Percentiles rank a stretch among this genome's conserved stretches.
These are phyloP conservation scores for Capsicum pubescens DNA, from an alignment of 257 asterid species.

Conservation along the genomic window DNA sequence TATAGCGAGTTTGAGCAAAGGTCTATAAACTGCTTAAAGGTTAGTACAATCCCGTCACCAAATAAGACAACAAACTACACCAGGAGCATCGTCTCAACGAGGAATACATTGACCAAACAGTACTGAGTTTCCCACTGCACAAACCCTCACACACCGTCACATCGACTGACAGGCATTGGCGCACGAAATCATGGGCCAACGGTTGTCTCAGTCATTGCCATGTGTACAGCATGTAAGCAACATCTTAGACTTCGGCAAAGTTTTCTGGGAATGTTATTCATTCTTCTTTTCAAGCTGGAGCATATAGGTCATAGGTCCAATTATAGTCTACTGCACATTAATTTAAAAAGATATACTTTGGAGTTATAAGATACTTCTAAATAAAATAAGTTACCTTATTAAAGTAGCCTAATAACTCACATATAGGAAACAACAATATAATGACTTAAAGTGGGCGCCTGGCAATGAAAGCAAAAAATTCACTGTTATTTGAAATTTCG, in stretches of 20 bases:
- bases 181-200: neutral
- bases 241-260: neutral
- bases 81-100: neutral
- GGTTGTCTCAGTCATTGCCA: slow-evolving; percentile 9
- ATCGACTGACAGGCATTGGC: neutral
- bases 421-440: neutral
- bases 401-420: slow-evolving; percentile 14
- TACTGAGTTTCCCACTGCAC: neutral
- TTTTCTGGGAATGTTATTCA: neutral
- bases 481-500: no score
- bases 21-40: slow-evolving; percentile 6
- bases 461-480: no score
- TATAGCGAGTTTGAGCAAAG: neutral
- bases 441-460: neutral
- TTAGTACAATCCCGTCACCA: neutral
- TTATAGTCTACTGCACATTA: neutral
- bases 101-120: neutral
- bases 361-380: neutral
- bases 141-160: slow-evolving; percentile 18
- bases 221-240: slow-evolving; percentile 1
- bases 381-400: neutral
- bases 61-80: slow-evolving; percentile 9
- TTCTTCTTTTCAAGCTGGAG: slow-evolving; percentile 22
- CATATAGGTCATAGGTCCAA: neutral
- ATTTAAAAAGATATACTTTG: neutral